These are phyloP conservation scores for Bromus sterilis DNA, from an alignment of 176 grass and related monocot species.

Conservation along the genomic window DNA sequence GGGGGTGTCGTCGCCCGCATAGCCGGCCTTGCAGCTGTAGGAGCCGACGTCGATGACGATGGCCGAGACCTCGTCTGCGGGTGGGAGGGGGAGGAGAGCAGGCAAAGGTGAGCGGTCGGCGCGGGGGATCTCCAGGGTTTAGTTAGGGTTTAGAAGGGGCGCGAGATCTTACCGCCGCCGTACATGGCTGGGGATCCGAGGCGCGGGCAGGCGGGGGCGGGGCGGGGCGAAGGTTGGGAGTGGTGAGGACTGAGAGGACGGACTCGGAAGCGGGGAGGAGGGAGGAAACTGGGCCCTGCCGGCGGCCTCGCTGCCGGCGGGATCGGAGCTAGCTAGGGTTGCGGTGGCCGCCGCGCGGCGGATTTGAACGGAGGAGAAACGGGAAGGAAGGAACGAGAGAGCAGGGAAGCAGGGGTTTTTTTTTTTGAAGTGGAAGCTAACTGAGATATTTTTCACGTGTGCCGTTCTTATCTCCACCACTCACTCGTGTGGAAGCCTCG, in stretches of 20 bases:
- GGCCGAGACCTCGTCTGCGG: constrained; percentile 89
- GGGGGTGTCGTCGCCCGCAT: constrained; percentile 91
- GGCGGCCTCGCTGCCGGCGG: no score
- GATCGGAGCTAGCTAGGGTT: no score
- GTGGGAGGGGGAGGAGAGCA: neutral
- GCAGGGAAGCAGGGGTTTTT: no score
- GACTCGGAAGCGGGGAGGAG: no score
- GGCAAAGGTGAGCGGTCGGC: neutral
- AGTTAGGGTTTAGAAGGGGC: constrained; percentile 20
- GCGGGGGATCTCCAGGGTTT: constrained; percentile 37
- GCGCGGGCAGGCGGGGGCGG: neutral
- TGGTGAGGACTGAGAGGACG: no score
- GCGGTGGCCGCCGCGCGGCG: no score
- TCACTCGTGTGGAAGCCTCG: neutral
- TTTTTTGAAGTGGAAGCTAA: no score
- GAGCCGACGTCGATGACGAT: constrained; percentile 96
- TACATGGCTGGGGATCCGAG: constrained; percentile 55
- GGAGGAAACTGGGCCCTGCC: no score
- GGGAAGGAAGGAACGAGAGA: no score
- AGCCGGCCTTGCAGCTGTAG: constrained; percentile 97
- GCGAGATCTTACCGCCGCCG: constrained; percentile 73
- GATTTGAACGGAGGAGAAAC: no score
- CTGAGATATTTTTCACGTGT: neutral
- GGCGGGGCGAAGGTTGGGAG: no score
- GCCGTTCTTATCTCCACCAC: neutral